Percentiles rank a stretch among this genome's conserved stretches.
These are phyloP conservation scores for Phytopythium chamaehyphon DNA, from an alignment of 352 stramenopile genomes.

Conservation along the genomic window DNA sequence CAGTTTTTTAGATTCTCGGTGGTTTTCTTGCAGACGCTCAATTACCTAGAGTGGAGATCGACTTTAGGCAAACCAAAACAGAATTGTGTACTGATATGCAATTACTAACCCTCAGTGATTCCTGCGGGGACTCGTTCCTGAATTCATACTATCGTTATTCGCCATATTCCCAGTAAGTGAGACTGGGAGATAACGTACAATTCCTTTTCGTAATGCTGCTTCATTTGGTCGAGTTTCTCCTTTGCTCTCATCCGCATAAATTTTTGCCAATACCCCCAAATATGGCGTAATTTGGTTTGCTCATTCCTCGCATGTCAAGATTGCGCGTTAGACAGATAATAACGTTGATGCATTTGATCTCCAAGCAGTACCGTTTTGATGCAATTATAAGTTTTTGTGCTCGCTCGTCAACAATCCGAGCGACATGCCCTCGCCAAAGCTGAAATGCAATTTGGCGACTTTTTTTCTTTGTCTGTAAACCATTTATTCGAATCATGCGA, in stretches of 20 bases:
- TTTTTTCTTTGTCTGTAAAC: slow-evolving; percentile 45
- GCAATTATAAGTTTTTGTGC: slow-evolving; percentile 56
- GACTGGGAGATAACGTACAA: slow-evolving; percentile 26
- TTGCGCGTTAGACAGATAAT: not conserved
- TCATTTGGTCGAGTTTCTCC: slow-evolving; percentile 50
- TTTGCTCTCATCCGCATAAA: slow-evolving; percentile 50
- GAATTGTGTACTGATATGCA: no score
- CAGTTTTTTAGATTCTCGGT: slow-evolving; percentile 49
- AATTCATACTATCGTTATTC: slow-evolving; percentile 1
- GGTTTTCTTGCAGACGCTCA: slow-evolving; percentile 48
- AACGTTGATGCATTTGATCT: not conserved
- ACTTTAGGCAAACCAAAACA: no score
- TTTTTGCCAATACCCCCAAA: slow-evolving; percentile 46
- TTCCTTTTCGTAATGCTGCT: slow-evolving; percentile 51
- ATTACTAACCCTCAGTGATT: slow-evolving; percentile 10
- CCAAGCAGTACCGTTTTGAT: slow-evolving; percentile 26
- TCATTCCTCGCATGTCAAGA: slow-evolving; percentile 35
- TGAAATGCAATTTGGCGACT: slow-evolving; percentile 42
- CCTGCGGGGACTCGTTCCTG: slow-evolving; percentile 40
- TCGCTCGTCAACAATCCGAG: slow-evolving; percentile 51
- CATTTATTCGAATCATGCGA: slow-evolving; percentile 62
- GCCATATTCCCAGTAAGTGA: not conserved
- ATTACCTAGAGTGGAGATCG: slow-evolving; percentile 35
- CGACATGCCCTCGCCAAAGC: slow-evolving; percentile 56
- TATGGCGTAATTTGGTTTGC: slow-evolving; percentile 28